Conservation (phyloP, 345 rosid species). For the Euphorbia pulcherrima region DNA sequence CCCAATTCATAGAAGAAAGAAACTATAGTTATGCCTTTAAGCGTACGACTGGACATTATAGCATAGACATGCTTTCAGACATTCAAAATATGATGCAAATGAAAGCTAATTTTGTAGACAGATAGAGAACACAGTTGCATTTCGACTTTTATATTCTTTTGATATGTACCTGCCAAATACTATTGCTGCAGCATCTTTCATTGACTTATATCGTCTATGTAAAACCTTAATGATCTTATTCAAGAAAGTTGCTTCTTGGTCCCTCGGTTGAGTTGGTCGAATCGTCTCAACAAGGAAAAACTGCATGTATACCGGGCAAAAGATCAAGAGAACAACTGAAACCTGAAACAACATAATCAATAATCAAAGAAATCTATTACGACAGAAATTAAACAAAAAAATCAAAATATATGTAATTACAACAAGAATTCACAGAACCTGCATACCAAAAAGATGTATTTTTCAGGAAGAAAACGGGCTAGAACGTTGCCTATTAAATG, state of each 20-base stretch:
- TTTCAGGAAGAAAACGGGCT: constrained; percentile 50
- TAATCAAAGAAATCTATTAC: background rate
- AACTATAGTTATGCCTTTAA: constrained; percentile 42
- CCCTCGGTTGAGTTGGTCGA: constrained; percentile 20
- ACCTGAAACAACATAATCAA: constrained; percentile 31
- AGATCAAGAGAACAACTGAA: constrained; percentile 41
- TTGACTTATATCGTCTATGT: constrained; percentile 31
- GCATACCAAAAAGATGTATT: constrained; percentile 36
- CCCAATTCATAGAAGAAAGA: constrained; percentile 54
- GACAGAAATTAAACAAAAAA: background rate
- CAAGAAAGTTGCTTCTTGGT: constrained; percentile 32
- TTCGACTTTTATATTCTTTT: background rate
- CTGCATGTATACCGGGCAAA: constrained; percentile 41
- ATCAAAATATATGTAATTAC: background rate
- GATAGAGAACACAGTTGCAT: too few relatives aligned
- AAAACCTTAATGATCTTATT: constrained; percentile 26
- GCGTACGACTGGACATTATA: constrained; percentile 40
- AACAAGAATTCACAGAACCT: background rate
- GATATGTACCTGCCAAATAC: constrained; percentile 35
- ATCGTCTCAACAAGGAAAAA: constrained; percentile 44
- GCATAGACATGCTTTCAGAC: background rate
- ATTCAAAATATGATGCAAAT: too few relatives aligned
- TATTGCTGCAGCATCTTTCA: constrained; percentile 42
- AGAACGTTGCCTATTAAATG: constrained; percentile 46
- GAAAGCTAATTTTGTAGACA: too few relatives aligned